These are phyloP conservation scores for Metarhizium robertsii DNA, from an alignment of 2,329 filamentous ascomycete genomes.

Conservation along the genomic window DNA sequence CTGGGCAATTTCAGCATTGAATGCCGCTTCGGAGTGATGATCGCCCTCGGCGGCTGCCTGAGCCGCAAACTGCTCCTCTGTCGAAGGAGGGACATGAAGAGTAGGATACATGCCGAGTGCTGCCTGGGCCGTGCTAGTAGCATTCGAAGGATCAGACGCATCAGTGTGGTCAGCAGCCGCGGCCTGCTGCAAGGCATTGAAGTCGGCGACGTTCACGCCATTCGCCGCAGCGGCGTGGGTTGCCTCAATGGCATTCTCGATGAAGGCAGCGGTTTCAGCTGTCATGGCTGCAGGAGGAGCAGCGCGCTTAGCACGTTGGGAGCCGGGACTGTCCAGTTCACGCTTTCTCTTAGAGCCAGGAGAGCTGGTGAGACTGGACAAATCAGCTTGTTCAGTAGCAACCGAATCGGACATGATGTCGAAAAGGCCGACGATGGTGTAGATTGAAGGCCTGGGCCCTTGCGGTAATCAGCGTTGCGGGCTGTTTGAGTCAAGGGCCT, in stretches of 20 bases:
- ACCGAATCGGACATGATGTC: conserved; percentile 37
- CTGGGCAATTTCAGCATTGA: conserved; percentile 23
- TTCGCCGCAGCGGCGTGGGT: conserved; percentile 26
- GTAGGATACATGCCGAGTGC: conserved; percentile 52
- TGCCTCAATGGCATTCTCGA: conserved; percentile 43
- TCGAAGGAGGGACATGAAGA: conserved; percentile 46
- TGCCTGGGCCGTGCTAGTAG: conserved; percentile 50
- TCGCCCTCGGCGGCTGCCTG: conserved; percentile 30
- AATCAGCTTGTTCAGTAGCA: conserved; percentile 37
- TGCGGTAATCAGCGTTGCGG: not conserved
- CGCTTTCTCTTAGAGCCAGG: conserved; percentile 49
- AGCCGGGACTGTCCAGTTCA: conserved; percentile 38
- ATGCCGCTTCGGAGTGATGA: conserved; percentile 23
- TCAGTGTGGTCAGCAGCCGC: conserved; percentile 37
- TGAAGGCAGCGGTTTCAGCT: conserved; percentile 39
- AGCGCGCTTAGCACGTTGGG: conserved; percentile 40
- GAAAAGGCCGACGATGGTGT: not conserved
- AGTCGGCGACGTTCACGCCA: conserved; percentile 42
- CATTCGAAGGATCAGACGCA: conserved; percentile 39
- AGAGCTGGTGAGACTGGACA: conserved; percentile 30
- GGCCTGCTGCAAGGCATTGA: conserved; percentile 47
- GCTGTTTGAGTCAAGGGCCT: not conserved
- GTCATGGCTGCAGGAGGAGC: conserved; percentile 36
- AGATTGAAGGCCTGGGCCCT: not conserved
- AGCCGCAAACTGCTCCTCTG: conserved; percentile 51